Conservation (phyloP, 768 basidiomycete species). For the Tephrocybe sp. region DNA sequence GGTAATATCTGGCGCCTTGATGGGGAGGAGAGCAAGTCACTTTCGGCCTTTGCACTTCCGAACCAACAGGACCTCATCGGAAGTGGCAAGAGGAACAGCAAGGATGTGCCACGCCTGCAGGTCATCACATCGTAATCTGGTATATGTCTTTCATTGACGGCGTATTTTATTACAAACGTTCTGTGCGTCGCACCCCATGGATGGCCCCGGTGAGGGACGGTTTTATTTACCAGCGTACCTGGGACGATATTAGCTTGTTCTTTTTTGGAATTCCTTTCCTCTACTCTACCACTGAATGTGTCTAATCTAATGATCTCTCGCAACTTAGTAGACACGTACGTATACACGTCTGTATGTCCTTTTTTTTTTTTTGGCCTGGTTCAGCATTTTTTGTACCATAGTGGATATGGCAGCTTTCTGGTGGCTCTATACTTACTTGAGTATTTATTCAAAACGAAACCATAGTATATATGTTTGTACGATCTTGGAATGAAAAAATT, state of each 20-base stretch:
- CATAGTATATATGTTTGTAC: slow-evolving; percentile 1
- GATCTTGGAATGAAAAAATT: slow-evolving; percentile 6
- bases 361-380: neutral
- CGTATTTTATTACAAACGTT: no score
- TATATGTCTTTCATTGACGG: neutral
- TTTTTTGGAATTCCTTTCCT: slow-evolving; percentile 10
- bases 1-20: slow-evolving; percentile 72
- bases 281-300: slow-evolving; percentile 12
- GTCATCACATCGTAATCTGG: slow-evolving; percentile 18
- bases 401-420: slow-evolving; percentile 12
- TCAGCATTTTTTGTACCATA: slow-evolving; percentile 15
- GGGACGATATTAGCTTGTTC: slow-evolving; percentile 14
- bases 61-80: slow-evolving; percentile 35
- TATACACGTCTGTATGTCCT: neutral
- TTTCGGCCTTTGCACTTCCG: slow-evolving; percentile 48
- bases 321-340: slow-evolving; percentile 13
- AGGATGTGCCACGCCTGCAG: slow-evolving; percentile 29
- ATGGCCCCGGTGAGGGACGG: neutral
- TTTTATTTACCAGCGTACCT: slow-evolving; percentile 12
- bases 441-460: slow-evolving; percentile 1
- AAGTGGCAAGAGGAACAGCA: slow-evolving; percentile 35
- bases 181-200: neutral
- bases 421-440: neutral
- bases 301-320: slow-evolving; percentile 14
- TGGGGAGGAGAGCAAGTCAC: slow-evolving; percentile 62